These are phyloP conservation scores for Pueraria montana DNA, from an alignment of 306 rosid genomes.

Conservation along the genomic window DNA sequence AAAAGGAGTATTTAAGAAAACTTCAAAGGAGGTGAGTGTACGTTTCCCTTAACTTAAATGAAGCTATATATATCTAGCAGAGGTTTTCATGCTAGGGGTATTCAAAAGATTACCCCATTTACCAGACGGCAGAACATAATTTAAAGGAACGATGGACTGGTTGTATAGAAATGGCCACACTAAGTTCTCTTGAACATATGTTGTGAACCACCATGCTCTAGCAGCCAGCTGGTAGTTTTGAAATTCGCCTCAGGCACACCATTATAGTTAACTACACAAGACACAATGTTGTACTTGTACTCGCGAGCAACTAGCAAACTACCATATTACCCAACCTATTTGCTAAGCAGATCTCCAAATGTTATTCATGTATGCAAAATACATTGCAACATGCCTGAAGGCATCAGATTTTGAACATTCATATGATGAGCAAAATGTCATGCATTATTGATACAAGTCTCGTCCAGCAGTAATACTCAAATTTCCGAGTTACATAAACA, in stretches of 20 bases:
- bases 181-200: too few species aligned
- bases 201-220: too few species aligned
- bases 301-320: not conserved
- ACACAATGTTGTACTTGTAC: not conserved
- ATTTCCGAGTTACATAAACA: constrained; percentile 53
- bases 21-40: too few species aligned
- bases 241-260: too few species aligned
- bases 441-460: constrained; percentile 60
- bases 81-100: too few species aligned
- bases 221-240: too few species aligned
- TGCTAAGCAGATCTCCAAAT: constrained; percentile 23
- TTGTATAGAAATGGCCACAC: too few species aligned
- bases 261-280: not conserved
- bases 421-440: constrained; percentile 47
- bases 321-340: not conserved
- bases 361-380: constrained; percentile 2
- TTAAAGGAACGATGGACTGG: too few species aligned
- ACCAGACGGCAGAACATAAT: not conserved
- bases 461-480: constrained; percentile 46
- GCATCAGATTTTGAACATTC: constrained; percentile 42
- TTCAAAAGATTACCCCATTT: not conserved
- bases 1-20: too few species aligned
- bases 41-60: too few species aligned
- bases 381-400: constrained; percentile 43
- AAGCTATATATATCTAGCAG: too few species aligned